Percentiles rank a stretch among this genome's conserved stretches.
Evolutionary conservation across 2,329 filamentous ascomycete genomes (phyloP).

Genomic region (Monosporascus cannonballus): DNA sequence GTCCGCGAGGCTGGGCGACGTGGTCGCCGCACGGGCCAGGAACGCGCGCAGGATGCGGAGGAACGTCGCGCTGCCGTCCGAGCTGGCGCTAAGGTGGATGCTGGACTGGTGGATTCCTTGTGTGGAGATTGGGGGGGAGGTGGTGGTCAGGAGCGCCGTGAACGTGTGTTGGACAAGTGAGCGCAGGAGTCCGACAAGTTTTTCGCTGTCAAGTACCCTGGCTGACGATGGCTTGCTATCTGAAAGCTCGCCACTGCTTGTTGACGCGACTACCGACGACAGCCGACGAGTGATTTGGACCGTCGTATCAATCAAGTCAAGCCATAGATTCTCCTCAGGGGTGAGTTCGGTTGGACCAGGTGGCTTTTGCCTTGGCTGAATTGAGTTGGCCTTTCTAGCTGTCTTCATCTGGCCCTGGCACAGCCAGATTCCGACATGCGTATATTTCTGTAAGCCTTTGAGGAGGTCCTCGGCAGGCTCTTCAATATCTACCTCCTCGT

Average conservation of each 20-base stretch:
- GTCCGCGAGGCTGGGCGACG: slow-evolving; percentile 81
- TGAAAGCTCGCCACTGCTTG: slow-evolving; percentile 12
- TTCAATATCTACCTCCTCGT: slow-evolving; percentile 47
- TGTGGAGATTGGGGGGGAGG: slow-evolving; percentile 69
- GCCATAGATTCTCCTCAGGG: slow-evolving; percentile 51
- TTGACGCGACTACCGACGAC: slow-evolving; percentile 43
- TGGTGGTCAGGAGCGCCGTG: slow-evolving; percentile 74
- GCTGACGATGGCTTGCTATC: slow-evolving; percentile 14
- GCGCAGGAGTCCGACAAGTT: slow-evolving; percentile 62
- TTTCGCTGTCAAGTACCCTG: slow-evolving; percentile 45
- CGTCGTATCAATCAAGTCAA: slow-evolving; percentile 53
- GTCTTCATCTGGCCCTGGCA: slow-evolving; percentile 79
- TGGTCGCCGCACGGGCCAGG: slow-evolving; percentile 71
- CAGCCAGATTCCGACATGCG: slow-evolving; percentile 89
- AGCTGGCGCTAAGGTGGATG: slow-evolving; percentile 28
- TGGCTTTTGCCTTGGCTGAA: slow-evolving; percentile 47
- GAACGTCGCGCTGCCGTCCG: slow-evolving; percentile 65
- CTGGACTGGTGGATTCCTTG: slow-evolving; percentile 26
- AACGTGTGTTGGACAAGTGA: slow-evolving; percentile 85
- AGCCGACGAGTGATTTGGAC: slow-evolving; percentile 60
- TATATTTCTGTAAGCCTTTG: slow-evolving; percentile 78
- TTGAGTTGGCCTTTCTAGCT: slow-evolving; percentile 36
- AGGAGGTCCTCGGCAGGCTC: slow-evolving; percentile 69
- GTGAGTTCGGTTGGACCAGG: slow-evolving; percentile 38
- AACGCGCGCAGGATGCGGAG: slow-evolving; percentile 85